Base-by-base conservation (phyloP, 805 yeast species). In the Saccharomycopsis sp. region DNA sequence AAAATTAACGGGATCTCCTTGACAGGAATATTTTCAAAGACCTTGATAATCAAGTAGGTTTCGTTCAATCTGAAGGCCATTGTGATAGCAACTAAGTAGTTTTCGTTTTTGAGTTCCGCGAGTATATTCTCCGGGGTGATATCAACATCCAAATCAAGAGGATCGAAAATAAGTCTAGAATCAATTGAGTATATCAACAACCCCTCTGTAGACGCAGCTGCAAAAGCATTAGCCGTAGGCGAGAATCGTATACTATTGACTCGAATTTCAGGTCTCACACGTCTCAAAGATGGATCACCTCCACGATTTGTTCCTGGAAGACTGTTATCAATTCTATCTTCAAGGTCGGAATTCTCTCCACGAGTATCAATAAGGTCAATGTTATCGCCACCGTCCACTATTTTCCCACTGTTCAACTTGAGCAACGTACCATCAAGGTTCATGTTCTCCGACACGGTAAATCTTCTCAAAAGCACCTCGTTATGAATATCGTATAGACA, bases 11-110 rank as follows among this genome's bases (percentile, higher is more conserved):
- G 74, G 44, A 92, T 81, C 66, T 91, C 96, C 2, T 75, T 73
- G n/a, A 79, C 67, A 1, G 94, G 92, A 8, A 91, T 77, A 2
- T 79, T 65, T 68, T 90, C 97, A 68, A 84, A 89, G 0, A 89
- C 87, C 60, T 77, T 77, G 61, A 85, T 85, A 24, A 91, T 82
- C 56, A 94, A 73, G 64, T 84, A 81, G 9, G 71, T 73, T 68
- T 94, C 99, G 68, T 94, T 94, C 60, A 94, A 78, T 70, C 99
- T 79, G 79, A 94, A 91, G 0, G 97, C 82, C 97, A 94, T 91
- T 14, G 91, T 88, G 58, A 92, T 71, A 0, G 97, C 92, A 47
- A 81, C 81, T 64, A 91, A 73, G 69, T 83, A 89, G 47, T 77
- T 73, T 57, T 73, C 75, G 53, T 83, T 85, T 5, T 73, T 63